Conservation (phyloP, 225 moss, liverwort and hornwort genomes). For the Rhytidiadelphus loreus region DNA sequence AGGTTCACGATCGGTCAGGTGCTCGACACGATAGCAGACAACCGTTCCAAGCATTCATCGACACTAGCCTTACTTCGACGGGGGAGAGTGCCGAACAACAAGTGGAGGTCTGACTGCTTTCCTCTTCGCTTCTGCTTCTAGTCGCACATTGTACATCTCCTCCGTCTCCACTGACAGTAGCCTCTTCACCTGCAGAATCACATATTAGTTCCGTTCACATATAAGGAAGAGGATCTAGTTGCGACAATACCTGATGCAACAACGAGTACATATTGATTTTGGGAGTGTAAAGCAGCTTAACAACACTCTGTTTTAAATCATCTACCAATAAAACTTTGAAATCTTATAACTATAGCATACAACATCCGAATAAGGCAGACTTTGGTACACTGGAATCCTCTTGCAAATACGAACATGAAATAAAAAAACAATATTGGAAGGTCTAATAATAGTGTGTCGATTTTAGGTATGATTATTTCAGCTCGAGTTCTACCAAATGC, state of each 20-base stretch:
- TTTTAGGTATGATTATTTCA: not conserved
- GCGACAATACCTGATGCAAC: not conserved
- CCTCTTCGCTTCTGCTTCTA: conserved; percentile 59
- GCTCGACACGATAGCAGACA: not conserved
- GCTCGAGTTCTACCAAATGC: not conserved
- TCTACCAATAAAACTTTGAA: not conserved
- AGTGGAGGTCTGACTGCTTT: conserved; percentile 57
- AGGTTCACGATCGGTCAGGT: not conserved
- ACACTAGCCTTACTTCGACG: conserved; percentile 10
- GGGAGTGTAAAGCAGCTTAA: not conserved
- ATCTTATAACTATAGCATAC: not conserved
- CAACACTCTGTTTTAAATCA: no score
- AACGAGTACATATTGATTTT: not conserved
- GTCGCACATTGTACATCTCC: conserved; percentile 74
- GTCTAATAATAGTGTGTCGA: not conserved
- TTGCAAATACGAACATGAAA: not conserved
- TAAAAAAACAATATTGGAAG: not conserved
- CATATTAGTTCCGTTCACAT: not conserved
- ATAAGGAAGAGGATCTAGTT: not conserved
- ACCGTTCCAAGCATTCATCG: not conserved
- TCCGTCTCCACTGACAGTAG: conserved; percentile 84
- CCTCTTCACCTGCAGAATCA: conserved; percentile 63
- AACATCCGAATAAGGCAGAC: not conserved
- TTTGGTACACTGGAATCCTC: not conserved
- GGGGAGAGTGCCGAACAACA: conserved; percentile 44